Evolutionary conservation across 331 rosid genomes (phyloP).

Genomic region (Cydonia oblonga): DNA sequence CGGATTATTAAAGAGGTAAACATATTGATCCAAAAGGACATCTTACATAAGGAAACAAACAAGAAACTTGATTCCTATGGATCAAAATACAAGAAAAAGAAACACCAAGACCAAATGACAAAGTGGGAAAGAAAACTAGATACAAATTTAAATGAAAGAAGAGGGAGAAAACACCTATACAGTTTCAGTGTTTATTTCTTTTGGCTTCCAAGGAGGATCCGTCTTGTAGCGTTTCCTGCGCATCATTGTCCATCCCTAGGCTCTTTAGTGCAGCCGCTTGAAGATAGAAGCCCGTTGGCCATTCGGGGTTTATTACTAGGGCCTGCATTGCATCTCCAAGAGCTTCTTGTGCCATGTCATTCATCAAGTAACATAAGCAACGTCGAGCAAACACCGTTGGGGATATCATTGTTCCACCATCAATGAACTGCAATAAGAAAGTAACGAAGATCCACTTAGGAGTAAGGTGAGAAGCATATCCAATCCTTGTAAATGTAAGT

Average conservation of each 20-base stretch:
- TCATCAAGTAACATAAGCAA: constrained; percentile 29
- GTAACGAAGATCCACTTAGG: background rate
- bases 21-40: too few species aligned
- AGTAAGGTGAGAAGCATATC: background rate
- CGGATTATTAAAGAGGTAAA: too few species aligned
- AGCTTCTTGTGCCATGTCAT: constrained; percentile 32
- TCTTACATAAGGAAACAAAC: too few species aligned
- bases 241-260: constrained; percentile 36
- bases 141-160: constrained; percentile 9
- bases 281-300: constrained; percentile 29
- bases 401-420: constrained; percentile 26
- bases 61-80: background rate
- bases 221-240: constrained; percentile 28
- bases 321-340: constrained; percentile 38
- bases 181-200: constrained; percentile 14
- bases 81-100: background rate
- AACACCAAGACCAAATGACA: constrained; percentile 1
- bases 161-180: constrained; percentile 12
- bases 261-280: constrained; percentile 32
- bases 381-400: constrained; percentile 33
- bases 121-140: background rate
- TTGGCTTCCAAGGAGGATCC: constrained; percentile 26
- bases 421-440: constrained; percentile 20
- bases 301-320: constrained; percentile 27
- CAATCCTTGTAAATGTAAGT: background rate